Evolutionary conservation across 1,139 yeast species (phyloP).

Genomic region (Taphrina confusa): DNA sequence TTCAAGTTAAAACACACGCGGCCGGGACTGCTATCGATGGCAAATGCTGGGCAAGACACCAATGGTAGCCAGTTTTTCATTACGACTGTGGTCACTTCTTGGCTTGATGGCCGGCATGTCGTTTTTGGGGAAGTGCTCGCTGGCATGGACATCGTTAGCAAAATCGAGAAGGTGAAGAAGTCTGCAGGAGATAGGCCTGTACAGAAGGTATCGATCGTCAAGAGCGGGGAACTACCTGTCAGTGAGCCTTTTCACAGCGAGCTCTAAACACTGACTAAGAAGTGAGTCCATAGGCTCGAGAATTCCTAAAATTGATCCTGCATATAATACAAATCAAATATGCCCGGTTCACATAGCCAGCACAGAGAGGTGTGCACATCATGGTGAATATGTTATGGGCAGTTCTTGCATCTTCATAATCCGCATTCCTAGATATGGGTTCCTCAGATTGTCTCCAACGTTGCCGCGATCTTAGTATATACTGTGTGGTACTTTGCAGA

Average conservation of each 20-base stretch:
- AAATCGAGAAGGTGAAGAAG: slow-evolving; percentile 56
- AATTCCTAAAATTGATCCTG: no score
- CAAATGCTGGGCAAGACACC: slow-evolving; percentile 89
- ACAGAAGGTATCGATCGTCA: slow-evolving; percentile 66
- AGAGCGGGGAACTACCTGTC: slow-evolving; percentile 70
- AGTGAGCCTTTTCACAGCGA: slow-evolving; percentile 32
- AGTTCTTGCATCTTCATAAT: no score
- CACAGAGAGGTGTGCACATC: no score
- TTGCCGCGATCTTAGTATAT: no score
- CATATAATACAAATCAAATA: no score
- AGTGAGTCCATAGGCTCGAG: no score
- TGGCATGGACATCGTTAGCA: slow-evolving; percentile 79
- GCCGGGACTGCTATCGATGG: slow-evolving; percentile 86
- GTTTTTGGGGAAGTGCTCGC: slow-evolving; percentile 87
- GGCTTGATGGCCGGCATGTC: slow-evolving; percentile 86
- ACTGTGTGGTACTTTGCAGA: no score
- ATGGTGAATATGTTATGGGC: no score
- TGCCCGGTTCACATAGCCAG: no score
- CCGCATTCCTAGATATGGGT: no score
- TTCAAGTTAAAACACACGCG: slow-evolving; percentile 73
- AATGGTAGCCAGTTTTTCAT: slow-evolving; percentile 95
- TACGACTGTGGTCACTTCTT: slow-evolving; percentile 71
- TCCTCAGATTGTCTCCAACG: no score
- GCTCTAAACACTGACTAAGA: slow-evolving; percentile 11
- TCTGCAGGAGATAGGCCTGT: slow-evolving; percentile 59